Base-by-base conservation (phyloP, 129 eudicot genomes). In the Sambucus nigra region DNA sequence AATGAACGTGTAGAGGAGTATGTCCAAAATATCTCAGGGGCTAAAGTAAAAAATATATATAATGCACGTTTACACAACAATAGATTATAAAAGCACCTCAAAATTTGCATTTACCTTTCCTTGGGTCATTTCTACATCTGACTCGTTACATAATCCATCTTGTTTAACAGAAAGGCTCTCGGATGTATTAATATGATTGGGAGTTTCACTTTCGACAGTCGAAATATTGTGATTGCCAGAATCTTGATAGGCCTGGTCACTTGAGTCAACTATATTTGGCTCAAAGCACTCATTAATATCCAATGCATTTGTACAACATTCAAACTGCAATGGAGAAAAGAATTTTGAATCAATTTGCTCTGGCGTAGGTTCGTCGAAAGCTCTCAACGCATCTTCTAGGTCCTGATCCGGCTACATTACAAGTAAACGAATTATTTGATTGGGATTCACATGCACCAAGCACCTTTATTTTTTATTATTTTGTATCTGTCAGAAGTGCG, bases 301-400 rank as follows among this genome's bases (percentile, higher is more conserved):
- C 50, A 23, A 16, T 19, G 39, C 52, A 58, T 61, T 66, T 35
- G 76, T 42, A 29, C 73, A 73, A 61, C 69, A 63, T 28, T 73
- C 80, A 14, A 51, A 60, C 27, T 54, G 71, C 23, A 46, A 19
- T 13, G 81, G 81, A 26, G 76, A 75, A 53, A 75, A 75, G 24
- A 75, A 59, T 60, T 74, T 74, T 33, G 47, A 32, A 45, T 69
- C 75, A 5, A 47, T 16, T n/a, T 31, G 18, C 13, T 60, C 69
- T 33, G 60, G 42, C 44, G 13, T n/a, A n/a, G n/a, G 52, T 16
- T 41, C 55, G 41, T 33, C 39, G 12, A 65, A 59, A 40, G 54
- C 65, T n/a, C 54, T 61, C 21, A 64, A 23, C 24, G 24, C 18
- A 18, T 69, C 47, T 17, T 69, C 76, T 39, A 64, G 64, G 44